phyloP scores from a whole-genome alignment of 2,329 filamentous ascomycete genomes.

The Botrytis tulipae region DNA sequence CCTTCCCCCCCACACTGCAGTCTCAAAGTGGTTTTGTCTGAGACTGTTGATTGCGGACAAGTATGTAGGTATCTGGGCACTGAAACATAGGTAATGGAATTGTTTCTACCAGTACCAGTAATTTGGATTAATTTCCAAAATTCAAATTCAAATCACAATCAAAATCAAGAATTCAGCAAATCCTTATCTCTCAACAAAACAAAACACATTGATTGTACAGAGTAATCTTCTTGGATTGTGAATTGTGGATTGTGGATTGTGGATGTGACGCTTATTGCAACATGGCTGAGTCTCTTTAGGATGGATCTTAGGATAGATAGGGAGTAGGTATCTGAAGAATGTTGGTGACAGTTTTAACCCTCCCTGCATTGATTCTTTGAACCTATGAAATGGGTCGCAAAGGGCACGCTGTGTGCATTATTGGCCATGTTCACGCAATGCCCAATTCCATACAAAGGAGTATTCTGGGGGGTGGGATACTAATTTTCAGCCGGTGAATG shows the following conservation, averaged over 20 bases:
- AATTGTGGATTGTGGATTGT: slow-evolving; percentile 12
- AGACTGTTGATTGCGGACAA: slow-evolving; percentile 6
- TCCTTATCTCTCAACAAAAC: background rate
- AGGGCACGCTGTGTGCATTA: slow-evolving; percentile 5
- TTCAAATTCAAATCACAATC: background rate
- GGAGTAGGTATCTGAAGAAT: too few relatives aligned
- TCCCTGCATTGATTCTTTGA: background rate
- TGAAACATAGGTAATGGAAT: background rate
- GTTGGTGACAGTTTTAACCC: too few relatives aligned
- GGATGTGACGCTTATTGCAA: slow-evolving; percentile 5
- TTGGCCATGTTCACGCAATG: background rate
- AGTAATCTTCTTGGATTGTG: background rate
- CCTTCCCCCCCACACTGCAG: background rate
- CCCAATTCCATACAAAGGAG: background rate
- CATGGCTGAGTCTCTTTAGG: background rate
- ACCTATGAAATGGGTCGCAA: background rate
- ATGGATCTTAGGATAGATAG: too few relatives aligned
- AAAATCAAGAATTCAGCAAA: background rate
- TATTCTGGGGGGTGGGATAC: background rate
- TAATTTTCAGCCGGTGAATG: background rate
- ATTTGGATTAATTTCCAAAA: too few relatives aligned
- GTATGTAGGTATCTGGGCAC: background rate
- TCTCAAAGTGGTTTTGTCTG: slow-evolving; percentile 2
- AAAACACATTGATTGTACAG: background rate
- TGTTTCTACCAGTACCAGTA: background rate